Conservation (phyloP, 1,139 yeast genomes). For the Nematodospora anomalae region DNA sequence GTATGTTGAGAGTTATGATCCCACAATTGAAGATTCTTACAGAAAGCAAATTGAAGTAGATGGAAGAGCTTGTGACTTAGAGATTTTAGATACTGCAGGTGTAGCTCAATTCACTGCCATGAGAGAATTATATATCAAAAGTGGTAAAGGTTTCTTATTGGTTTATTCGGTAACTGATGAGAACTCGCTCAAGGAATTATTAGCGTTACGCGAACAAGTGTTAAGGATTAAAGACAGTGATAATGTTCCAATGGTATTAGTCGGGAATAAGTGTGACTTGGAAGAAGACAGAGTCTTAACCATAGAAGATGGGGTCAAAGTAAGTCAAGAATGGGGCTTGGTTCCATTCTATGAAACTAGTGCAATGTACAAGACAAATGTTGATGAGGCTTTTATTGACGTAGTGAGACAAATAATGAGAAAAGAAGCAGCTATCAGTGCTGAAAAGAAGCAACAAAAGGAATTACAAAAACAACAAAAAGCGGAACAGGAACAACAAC, state of each 20-base stretch:
- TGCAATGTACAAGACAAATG: conserved; percentile 87
- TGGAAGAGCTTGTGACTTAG: conserved; percentile 87
- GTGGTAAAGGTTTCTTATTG: conserved; percentile 81
- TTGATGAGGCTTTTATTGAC: conserved; percentile 86
- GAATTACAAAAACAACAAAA: conserved; percentile 15
- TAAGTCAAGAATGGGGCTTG: conserved; percentile 83
- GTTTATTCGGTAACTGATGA: conserved; percentile 91
- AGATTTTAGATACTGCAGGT: conserved; percentile 53
- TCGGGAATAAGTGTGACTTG: conserved; percentile 87
- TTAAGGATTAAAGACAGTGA: conserved; percentile 80
- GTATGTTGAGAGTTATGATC: conserved; percentile 52
- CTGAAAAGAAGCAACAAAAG: conserved; percentile 46
- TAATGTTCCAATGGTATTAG: conserved; percentile 80
- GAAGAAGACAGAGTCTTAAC: conserved; percentile 72
- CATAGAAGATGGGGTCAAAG: conserved; percentile 76
- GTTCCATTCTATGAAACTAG: conserved; percentile 93
- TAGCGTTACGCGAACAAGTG: conserved; percentile 85
- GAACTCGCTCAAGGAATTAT: conserved; percentile 76
- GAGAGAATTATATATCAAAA: conserved; percentile 75
- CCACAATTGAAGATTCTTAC: conserved; percentile 69
- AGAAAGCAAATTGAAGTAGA: conserved; percentile 90
- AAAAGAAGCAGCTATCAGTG: conserved; percentile 57
- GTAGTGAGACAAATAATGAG: conserved; percentile 87
- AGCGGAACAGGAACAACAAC: conserved; percentile 6
- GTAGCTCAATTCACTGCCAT: conserved; percentile 56